Conservation (phyloP, 257 asterid species). For the Przewalskia tangutica region DNA sequence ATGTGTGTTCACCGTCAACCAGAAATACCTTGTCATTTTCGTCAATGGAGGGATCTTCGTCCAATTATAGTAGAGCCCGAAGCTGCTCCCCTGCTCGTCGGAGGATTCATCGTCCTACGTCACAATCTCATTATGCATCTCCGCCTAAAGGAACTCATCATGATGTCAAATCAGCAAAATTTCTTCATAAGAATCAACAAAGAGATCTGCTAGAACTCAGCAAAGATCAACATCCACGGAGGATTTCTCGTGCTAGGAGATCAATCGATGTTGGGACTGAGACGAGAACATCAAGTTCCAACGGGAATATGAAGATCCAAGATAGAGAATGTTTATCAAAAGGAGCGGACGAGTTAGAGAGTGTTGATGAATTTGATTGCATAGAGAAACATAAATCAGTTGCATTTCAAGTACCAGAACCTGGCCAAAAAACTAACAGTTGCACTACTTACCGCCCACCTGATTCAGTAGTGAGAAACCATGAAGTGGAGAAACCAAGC, state of each 20-base stretch:
- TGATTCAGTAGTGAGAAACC: slow-evolving; percentile 7
- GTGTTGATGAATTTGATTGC: slow-evolving; percentile 14
- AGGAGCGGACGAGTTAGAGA: background rate
- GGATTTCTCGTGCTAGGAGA: background rate
- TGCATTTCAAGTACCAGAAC: slow-evolving; percentile 5
- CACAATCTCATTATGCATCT: slow-evolving; percentile 16
- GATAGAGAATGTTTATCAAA: slow-evolving; percentile 12
- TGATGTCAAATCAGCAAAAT: slow-evolving; percentile 17
- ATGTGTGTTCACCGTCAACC: slow-evolving; percentile 28
- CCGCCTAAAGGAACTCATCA: slow-evolving; percentile 12
- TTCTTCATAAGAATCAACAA: slow-evolving; percentile 11
- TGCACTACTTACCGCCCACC: background rate
- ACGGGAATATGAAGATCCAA: slow-evolving; percentile 21
- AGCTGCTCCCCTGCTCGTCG: slow-evolving; percentile 21
- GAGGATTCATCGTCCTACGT: slow-evolving; percentile 12
- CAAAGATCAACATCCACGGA: slow-evolving; percentile 6
- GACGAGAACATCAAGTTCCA: slow-evolving; percentile 13
- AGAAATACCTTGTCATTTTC: slow-evolving; percentile 27
- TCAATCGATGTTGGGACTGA: background rate
- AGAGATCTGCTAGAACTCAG: slow-evolving; percentile 10
- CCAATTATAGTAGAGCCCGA: slow-evolving; percentile 21
- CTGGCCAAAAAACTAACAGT: slow-evolving; percentile 13
- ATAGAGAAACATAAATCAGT: slow-evolving; percentile 6
- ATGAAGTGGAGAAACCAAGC: slow-evolving; percentile 9
- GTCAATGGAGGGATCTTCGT: slow-evolving; percentile 33